Base-by-base conservation (phyloP, 805 yeast genomes). In the Komagataella pseudopastoris region DNA sequence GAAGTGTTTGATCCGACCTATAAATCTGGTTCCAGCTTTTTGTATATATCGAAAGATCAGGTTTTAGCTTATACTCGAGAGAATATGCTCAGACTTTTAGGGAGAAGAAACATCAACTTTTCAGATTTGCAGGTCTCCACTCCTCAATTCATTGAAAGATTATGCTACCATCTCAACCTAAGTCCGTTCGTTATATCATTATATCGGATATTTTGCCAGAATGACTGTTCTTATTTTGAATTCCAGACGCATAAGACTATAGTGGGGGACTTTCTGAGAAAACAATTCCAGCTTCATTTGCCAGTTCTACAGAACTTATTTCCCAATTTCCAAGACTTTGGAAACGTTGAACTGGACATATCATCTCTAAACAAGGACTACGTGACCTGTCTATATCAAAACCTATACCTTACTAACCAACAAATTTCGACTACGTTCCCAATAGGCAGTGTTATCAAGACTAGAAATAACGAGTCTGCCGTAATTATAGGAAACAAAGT, bases 361-460 rank as follows among this genome's bases (percentile, higher is more conserved):
- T 17, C 22, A n/a, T 44, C 22, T 3, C n/a, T 44, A 5, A 12
- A 17, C 4, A 20, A 44, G n/a, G 18, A 44, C 22, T 44, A 44
- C 12, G 46, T 20, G 17, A 44, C 46, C 6, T 44, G 46, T 10
- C 22, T 20, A 12, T 44, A 44, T 10, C n/a, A 10, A n/a, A 12
- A 44, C 22, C 46, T 44, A 14, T 46, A 46, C n/a, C 16, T 36
- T 16, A 23, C 44, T 22, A 48, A 36, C n/a, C 23, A 17, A 16
- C 48, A 17, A 7, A 6, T 16, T 10, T 36, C 48, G 10, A 24
- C 48, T n/a, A 6, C 6, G 22, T 51, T 51, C 47, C 36, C 23
- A 7, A 30, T 51, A 6, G 52, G 52, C 39, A 46, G 36, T 22
- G 30, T 51, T 6, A 50, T 46, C 23, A 30, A 36, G 23, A 30